Base-by-base conservation (phyloP, 352 stramenopile genomes). In the Globisporangium yorkense region DNA sequence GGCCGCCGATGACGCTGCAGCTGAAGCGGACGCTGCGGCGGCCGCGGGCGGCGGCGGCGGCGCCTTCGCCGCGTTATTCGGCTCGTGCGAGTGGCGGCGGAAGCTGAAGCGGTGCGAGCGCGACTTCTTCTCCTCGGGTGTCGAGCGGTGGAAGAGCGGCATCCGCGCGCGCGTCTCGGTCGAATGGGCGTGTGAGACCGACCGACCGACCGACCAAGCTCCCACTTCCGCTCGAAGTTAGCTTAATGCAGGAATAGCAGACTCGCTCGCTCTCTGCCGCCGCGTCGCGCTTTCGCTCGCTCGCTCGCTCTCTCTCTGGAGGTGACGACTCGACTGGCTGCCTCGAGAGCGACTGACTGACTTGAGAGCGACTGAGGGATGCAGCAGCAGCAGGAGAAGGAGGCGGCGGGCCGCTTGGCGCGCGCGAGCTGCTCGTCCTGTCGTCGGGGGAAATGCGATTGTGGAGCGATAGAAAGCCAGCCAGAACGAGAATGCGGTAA, bases 71-170 rank as follows among this genome's bases (percentile, higher is more conserved):
- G 18, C 20, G 7, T 64, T 51, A 27, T 20, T 39, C 44, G 58
- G 33, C 41, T 74, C 68, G 50, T 73, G 59, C 58, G 79, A 75
- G 63, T 87, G 74, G 45, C 80, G 84, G 51, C 77, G 80, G 67
- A 90, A 75, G 54, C 77, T 88, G 63, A 90, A 88, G 64, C 76
- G 75, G 18, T 62, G 65, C 50, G 70, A 73, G 66, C 84, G 84
- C 65, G 62, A 60, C 64, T 83, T 79, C 54, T 68, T 64, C 51
- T 69, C 49, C 58, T 71, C 76, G n/a, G 44, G 20, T 20, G 44
- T 31, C 33, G 80, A 74, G 41, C 74, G 74, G 48, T 69, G 78
- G 74, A 90, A 88, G 41, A 88, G 74, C 65, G 77, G 73, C 80
- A 89, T 89, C 33, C 43, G 44, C n/a, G 44, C 40, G 40, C 18